phyloP scores from a whole-genome alignment of 331 rosid genomes.

The Quercus phellos region DNA sequence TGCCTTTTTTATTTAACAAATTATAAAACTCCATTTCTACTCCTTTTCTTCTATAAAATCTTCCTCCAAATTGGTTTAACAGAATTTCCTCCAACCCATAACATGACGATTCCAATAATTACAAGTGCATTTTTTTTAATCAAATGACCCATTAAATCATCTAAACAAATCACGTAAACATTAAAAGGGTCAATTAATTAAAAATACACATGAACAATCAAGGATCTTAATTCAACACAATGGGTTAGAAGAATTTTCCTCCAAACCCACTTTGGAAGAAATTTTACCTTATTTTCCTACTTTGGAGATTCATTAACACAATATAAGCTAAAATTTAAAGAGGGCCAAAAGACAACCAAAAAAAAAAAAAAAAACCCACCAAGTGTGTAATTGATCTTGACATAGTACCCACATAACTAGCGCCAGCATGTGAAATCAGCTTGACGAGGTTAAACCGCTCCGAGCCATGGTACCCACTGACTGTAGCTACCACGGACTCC shows the following conservation, averaged over 20 bases:
- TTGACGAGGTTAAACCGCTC: conserved; percentile 69
- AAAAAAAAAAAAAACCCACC: conserved; percentile 33
- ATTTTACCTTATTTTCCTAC: background rate
- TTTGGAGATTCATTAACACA: background rate
- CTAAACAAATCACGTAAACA: too few relatives aligned
- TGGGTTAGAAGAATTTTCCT: too few relatives aligned
- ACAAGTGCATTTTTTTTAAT: too few relatives aligned
- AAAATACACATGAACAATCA: too few relatives aligned
- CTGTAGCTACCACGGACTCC: conserved; percentile 78
- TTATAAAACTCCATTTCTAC: background rate
- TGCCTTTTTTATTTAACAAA: background rate
- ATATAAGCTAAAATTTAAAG: background rate
- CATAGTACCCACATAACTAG: conserved; percentile 62
- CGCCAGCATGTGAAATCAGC: conserved; percentile 66
- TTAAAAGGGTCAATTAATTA: too few relatives aligned
- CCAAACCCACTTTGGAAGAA: too few relatives aligned
- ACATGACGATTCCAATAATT: too few relatives aligned
- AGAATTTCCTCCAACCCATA: too few relatives aligned
- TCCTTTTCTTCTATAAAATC: background rate
- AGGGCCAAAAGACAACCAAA: background rate
- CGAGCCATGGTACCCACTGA: conserved; percentile 69
- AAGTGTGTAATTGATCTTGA: conserved; percentile 71
- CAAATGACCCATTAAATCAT: too few relatives aligned
- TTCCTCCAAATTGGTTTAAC: too few relatives aligned
- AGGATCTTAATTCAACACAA: too few relatives aligned